Evolutionary conservation across 805 yeast species (phyloP).

Genomic region (Hanseniaspora lindneri): DNA sequence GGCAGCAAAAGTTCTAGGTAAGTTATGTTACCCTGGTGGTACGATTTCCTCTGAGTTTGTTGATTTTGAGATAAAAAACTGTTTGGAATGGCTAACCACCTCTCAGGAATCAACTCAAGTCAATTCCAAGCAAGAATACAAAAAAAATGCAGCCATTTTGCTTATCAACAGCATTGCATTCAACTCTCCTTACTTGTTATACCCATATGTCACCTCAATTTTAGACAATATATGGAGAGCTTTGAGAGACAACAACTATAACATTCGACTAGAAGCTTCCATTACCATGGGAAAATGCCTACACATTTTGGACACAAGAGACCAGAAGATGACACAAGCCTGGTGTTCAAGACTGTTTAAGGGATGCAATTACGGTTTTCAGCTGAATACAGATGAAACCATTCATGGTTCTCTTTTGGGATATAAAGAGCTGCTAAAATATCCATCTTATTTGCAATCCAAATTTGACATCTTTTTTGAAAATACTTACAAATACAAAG

Average conservation of each 20-base stretch:
- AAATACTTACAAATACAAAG: slow-evolving; percentile 59
- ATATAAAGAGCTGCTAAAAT: slow-evolving; percentile 60
- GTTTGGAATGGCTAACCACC: slow-evolving; percentile 83
- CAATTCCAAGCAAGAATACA: slow-evolving; percentile 62
- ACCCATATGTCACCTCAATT: slow-evolving; percentile 64
- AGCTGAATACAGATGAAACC: slow-evolving; percentile 44
- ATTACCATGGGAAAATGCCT: slow-evolving; percentile 66
- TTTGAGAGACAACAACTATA: slow-evolving; percentile 61
- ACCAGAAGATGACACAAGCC: slow-evolving; percentile 50
- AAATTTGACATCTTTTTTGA: slow-evolving; percentile 70
- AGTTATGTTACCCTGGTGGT: slow-evolving; percentile 79
- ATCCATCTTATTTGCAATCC: slow-evolving; percentile 55
- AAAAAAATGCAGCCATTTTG: slow-evolving; percentile 83
- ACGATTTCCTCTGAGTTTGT: slow-evolving; percentile 84
- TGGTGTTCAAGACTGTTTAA: slow-evolving; percentile 66
- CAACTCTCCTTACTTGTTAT: slow-evolving; percentile 74
- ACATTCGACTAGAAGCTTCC: slow-evolving; percentile 75
- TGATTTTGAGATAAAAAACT: slow-evolving; percentile 78
- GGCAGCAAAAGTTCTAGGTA: slow-evolving; percentile 81
- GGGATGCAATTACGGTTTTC: slow-evolving; percentile 53
- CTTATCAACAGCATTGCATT: slow-evolving; percentile 73
- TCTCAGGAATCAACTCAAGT: slow-evolving; percentile 29
- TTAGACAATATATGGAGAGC: slow-evolving; percentile 81
- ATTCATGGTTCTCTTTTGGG: slow-evolving; percentile 82
- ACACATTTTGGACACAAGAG: slow-evolving; percentile 68